These are phyloP conservation scores for Rhodamnia rubescens DNA, from an alignment of 345 rosid genomes.

Conservation along the genomic window DNA sequence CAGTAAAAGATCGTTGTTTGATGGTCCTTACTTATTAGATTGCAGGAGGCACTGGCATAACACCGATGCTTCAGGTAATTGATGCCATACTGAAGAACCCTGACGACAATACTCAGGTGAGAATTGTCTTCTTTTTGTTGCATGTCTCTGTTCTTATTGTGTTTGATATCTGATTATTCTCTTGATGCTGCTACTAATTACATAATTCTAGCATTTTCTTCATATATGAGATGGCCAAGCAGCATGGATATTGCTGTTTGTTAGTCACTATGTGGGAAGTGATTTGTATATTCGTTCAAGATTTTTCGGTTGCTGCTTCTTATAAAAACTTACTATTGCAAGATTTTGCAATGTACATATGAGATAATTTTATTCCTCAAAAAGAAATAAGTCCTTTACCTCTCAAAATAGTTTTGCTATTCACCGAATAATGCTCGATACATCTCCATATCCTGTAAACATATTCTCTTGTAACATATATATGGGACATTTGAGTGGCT, in stretches of 20 bases:
- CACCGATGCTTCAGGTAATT: slow-evolving; percentile 95
- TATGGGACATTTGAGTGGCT: not conserved
- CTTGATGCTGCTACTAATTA: not conserved
- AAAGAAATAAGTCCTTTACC: not conserved
- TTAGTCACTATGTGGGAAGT: not conserved
- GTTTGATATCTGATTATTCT: not conserved
- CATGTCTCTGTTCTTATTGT: not conserved
- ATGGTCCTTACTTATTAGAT: slow-evolving; percentile 25
- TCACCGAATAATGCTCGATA: not conserved
- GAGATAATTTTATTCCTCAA: not conserved
- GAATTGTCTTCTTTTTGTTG: not conserved
- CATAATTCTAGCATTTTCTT: not conserved
- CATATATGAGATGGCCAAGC: not conserved
- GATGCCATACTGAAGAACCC: slow-evolving; percentile 86
- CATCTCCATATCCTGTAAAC: not conserved
- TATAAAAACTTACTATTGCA: not conserved
- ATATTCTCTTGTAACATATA: not conserved
- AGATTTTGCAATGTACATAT: not conserved
- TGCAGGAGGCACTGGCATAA: slow-evolving; percentile 94
- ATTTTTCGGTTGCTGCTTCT: not conserved
- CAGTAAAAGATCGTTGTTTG: not conserved
- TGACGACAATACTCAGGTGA: slow-evolving; percentile 83
- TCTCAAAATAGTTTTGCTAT: not conserved
- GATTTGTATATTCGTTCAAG: not conserved
- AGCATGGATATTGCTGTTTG: not conserved